phyloP scores from a whole-genome alignment of 148 eudicot genomes.

The Persicaria maculosa region DNA sequence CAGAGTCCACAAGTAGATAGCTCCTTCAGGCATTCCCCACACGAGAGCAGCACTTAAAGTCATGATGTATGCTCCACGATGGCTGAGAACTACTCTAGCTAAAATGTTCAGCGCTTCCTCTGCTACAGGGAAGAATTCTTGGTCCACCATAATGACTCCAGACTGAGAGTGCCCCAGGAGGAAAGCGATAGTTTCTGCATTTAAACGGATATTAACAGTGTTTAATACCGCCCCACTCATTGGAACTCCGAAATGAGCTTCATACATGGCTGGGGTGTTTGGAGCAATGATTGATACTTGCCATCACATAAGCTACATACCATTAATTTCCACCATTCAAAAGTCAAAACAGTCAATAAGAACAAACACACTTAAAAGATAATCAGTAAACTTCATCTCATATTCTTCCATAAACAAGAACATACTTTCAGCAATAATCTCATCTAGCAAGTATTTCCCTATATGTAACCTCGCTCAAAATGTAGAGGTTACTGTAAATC shows the following conservation, averaged over 20 bases:
- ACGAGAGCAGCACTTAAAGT: slow-evolving; percentile 58
- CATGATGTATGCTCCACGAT: slow-evolving; percentile 88
- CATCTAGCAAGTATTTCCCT: too few relatives aligned
- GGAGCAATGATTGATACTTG: slow-evolving; percentile 97
- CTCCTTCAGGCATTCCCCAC: slow-evolving; percentile 83
- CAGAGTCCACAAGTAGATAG: slow-evolving; percentile 83
- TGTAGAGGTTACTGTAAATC: neutral
- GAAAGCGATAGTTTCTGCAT: slow-evolving; percentile 67
- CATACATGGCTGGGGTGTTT: slow-evolving; percentile 81
- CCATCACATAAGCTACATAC: slow-evolving; percentile 14
- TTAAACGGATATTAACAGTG: slow-evolving; percentile 76
- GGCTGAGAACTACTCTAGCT: slow-evolving; percentile 79
- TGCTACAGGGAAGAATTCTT: slow-evolving; percentile 67
- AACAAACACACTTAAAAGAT: neutral
- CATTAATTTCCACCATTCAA: neutral
- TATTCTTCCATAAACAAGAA: neutral
- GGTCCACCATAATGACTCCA: slow-evolving; percentile 73
- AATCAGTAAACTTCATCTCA: neutral
- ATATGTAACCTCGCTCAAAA: neutral
- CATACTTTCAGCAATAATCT: neutral
- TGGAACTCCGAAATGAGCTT: slow-evolving; percentile 95
- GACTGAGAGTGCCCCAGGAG: slow-evolving; percentile 71
- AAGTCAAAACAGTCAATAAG: neutral
- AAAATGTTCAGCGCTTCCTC: slow-evolving; percentile 73
- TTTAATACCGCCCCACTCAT: slow-evolving; percentile 92